These are phyloP conservation scores for cucumber (Cucumis sativus) DNA, from an alignment of 306 rosid species.

Conservation along the genomic window DNA sequence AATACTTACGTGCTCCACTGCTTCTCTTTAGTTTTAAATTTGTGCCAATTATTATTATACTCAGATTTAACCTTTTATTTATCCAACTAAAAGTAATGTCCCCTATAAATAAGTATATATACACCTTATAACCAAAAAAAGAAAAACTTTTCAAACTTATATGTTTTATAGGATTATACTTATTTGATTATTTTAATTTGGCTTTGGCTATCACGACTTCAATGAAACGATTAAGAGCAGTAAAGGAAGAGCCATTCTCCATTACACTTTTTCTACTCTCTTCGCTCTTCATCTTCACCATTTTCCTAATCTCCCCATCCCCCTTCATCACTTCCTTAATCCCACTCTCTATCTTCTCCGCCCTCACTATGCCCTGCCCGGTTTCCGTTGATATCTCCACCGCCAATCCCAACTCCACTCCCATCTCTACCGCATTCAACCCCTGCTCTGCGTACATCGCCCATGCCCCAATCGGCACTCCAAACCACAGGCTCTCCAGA, in stretches of 20 bases:
- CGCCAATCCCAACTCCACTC: slow-evolving; percentile 22
- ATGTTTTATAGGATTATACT: no score
- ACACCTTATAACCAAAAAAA: no score
- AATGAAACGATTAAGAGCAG: not conserved
- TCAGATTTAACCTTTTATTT: no score
- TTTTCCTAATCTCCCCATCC: not conserved
- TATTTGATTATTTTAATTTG: no score
- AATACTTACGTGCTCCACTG: no score
- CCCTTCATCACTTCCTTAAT: not conserved
- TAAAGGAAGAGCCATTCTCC: not conserved
- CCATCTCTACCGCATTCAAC: slow-evolving; percentile 25
- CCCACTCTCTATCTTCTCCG: not conserved
- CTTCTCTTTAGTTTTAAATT: no score
- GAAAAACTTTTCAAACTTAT: no score
- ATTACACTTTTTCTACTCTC: not conserved
- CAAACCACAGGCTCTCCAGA: slow-evolving; percentile 34
- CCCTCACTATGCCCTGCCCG: not conserved
- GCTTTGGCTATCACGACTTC: not conserved
- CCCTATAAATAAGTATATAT: no score
- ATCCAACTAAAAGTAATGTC: no score
- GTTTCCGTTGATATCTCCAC: slow-evolving; percentile 7
- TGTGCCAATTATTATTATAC: no score
- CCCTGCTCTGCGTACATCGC: slow-evolving; percentile 38
- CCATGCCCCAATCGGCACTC: slow-evolving; percentile 46
- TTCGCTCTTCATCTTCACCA: not conserved